Base-by-base conservation (phyloP, 352 stramenopile genomes). In the Globisporangium carolinianum region DNA sequence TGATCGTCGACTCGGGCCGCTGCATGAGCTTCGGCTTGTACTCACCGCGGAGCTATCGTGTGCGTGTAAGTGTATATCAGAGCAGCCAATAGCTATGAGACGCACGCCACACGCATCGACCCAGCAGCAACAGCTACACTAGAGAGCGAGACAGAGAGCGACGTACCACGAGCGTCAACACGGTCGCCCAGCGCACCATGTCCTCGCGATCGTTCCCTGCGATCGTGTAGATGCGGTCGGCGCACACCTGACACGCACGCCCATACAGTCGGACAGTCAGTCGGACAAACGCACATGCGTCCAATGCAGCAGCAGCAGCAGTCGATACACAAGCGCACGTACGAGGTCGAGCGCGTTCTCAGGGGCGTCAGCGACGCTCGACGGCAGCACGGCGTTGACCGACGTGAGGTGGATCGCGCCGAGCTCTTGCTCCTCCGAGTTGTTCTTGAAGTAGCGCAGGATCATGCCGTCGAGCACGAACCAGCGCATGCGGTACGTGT, bases 1-100 rank as follows among this genome's bases (percentile, higher is more conserved):
- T 95, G 70, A 95, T 88, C 0, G 83, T 84, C 18, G 83, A 93
- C 63, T 95, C 85, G 37, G 83, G 81, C 11, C 85, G 71, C 57
- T 90, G 65, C 85, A 95, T 95, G n/a, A 93, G 61, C 69, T 95
- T 95, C 7, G 85, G 85, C 55, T 93, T 90, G 66, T 95, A 95
- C 58, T 95, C 85, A 14, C 81, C 83, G n/a, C 82, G 72, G 46
- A 92, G 64, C 79, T 89, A 61, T 4, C 37, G 7, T 53, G 47
- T 53, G 6, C 52, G 37, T 9, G 5, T 15, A 12, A 60, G 35
- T 12, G 45, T 10, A 12, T 9, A n/a, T 14, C 4, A 49, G 45
- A 6, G 42, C 42, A 12, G 38, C 7, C 42, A 47, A 14, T 15
- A 17, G n/a, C 11, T 5, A n/a, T 7, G 42, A 5, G 12, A n/a